Evolutionary conservation across 192 early-diverging fungal genomes (phyloP).

Genomic region (Entomortierella beljakovae): DNA sequence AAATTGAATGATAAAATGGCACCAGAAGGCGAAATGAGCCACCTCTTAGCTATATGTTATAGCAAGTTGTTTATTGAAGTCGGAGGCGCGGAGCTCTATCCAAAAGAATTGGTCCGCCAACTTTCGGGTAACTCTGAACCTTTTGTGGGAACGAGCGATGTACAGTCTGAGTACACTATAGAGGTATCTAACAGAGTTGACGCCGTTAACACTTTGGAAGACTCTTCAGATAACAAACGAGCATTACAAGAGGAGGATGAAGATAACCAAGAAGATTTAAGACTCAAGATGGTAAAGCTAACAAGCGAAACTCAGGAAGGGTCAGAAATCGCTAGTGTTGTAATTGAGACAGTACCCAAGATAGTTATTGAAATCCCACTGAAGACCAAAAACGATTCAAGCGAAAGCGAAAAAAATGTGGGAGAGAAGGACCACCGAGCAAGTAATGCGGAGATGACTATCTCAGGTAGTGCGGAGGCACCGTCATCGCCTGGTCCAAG

Average conservation of each 20-base stretch:
- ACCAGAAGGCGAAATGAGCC: conserved; percentile 44
- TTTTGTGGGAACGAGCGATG: not conserved
- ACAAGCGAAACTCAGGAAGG: not conserved
- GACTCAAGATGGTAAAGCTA: conserved; percentile 15
- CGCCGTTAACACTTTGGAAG: not conserved
- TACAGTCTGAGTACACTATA: not conserved
- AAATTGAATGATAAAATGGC: conserved; percentile 53
- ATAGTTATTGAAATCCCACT: conserved; percentile 1
- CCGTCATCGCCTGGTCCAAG: conserved; percentile 12
- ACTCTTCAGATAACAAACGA: not conserved
- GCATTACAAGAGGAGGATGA: conserved; percentile 6
- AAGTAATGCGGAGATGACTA: not conserved
- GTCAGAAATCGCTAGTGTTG: not conserved
- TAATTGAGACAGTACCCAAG: not conserved
- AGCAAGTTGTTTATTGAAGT: conserved; percentile 49
- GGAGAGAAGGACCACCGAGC: not conserved
- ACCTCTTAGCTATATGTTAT: conserved; percentile 40
- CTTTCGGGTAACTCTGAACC: conserved; percentile 7
- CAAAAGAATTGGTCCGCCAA: conserved; percentile 41
- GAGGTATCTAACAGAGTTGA: not conserved
- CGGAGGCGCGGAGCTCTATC: conserved; percentile 45
- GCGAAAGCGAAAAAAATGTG: not conserved
- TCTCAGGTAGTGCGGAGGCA: not conserved
- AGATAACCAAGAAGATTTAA: conserved; percentile 3
- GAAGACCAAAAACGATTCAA: not conserved